Conservation (phyloP, 2,329 filamentous ascomycete genomes). For the Mariannaea elegans region DNA sequence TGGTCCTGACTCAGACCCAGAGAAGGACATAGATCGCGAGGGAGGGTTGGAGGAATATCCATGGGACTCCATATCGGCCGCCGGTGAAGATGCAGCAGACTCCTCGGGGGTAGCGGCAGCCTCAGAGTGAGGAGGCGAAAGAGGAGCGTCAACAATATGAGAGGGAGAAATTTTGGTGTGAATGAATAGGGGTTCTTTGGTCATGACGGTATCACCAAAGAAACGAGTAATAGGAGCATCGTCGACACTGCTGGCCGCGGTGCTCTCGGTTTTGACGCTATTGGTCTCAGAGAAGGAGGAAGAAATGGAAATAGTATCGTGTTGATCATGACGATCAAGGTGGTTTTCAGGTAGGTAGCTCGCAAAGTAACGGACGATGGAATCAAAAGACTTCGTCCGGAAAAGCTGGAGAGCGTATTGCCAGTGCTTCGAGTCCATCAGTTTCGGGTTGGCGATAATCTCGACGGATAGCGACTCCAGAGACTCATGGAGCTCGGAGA, state of each 20-base stretch:
- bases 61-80: conserved; percentile 42
- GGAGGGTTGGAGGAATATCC: conserved; percentile 51
- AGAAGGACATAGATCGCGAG: conserved; percentile 61
- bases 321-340: conserved; percentile 53
- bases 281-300: conserved; percentile 51
- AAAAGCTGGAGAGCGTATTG: conserved; percentile 67
- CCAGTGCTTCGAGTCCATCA: conserved; percentile 69
- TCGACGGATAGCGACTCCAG: conserved; percentile 67
- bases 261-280: conserved; percentile 49
- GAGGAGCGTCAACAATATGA: conserved; percentile 37
- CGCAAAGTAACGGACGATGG: conserved; percentile 67
- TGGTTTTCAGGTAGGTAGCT: conserved; percentile 65
- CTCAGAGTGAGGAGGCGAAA: conserved; percentile 59
- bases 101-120: conserved; percentile 53
- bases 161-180: conserved; percentile 36
- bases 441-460: conserved; percentile 67
- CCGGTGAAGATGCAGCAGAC: conserved; percentile 50
- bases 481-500: conserved; percentile 63
- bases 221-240: conserved; percentile 49
- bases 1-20: conserved; percentile 57
- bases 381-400: conserved; percentile 66
- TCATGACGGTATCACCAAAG: conserved; percentile 56
- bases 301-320: conserved; percentile 46
- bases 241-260: conserved; percentile 51
- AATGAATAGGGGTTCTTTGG: conserved; percentile 53